These are phyloP conservation scores for Fusarium falciforme DNA, from an alignment of 2,329 filamentous ascomycete genomes.

Conservation along the genomic window DNA sequence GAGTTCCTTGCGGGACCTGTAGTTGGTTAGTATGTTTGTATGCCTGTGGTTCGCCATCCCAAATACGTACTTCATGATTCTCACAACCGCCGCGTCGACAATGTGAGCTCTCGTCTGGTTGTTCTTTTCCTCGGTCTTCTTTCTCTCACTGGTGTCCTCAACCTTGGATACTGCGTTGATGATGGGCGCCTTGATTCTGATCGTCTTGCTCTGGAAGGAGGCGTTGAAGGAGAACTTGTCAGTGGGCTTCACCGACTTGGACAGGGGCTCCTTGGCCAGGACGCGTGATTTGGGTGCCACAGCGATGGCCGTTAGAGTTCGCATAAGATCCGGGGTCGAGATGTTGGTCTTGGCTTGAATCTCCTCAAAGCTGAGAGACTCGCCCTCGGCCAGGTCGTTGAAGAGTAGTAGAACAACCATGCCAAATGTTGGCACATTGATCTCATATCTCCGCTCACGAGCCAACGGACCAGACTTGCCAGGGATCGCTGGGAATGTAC, in stretches of 20 bases:
- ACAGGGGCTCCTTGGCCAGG: slow-evolving; percentile 82
- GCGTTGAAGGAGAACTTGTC: slow-evolving; percentile 88
- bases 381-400: slow-evolving; percentile 74
- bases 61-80: slow-evolving; percentile 83
- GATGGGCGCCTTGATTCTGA: slow-evolving; percentile 90
- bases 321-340: slow-evolving; percentile 76
- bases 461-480: slow-evolving; percentile 73
- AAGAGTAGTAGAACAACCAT: slow-evolving; percentile 93
- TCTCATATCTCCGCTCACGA: slow-evolving; percentile 81
- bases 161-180: slow-evolving; percentile 86
- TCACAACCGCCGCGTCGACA: slow-evolving; percentile 80
- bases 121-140: slow-evolving; percentile 80
- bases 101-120: slow-evolving; percentile 77
- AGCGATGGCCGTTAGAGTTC: slow-evolving; percentile 83
- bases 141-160: slow-evolving; percentile 77
- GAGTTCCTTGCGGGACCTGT: slow-evolving; percentile 78
- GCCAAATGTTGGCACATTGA: slow-evolving; percentile 91
- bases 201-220: slow-evolving; percentile 81
- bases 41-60: neutral
- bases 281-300: slow-evolving; percentile 87
- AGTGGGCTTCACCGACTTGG: slow-evolving; percentile 78
- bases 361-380: slow-evolving; percentile 73
- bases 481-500: slow-evolving; percentile 77
- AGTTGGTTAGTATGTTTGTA: slow-evolving; percentile 20
- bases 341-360: slow-evolving; percentile 88